Evolutionary conservation across 805 yeast species (phyloP), one percentile per base, ranked within the genome.

Genomic region (Pichia insulana): DNA sequence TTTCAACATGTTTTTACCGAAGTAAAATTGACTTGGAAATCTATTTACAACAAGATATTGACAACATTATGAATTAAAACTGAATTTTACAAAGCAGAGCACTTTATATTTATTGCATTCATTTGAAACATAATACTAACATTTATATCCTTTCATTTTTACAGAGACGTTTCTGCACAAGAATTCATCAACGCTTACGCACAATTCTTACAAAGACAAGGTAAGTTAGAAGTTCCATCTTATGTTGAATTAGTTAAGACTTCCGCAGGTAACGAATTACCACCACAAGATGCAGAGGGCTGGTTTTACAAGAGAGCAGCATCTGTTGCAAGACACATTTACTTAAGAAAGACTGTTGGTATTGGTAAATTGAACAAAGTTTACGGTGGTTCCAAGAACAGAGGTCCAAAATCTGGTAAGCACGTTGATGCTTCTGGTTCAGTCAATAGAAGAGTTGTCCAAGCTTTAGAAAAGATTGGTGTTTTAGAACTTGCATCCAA

Each of bases 251-350:
- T 90, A 63, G 98, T 92, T 77, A 92, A 92, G 88, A 92, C 98
- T 71, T 84, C 96, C 57, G 83, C 95, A 59, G 95, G 96, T 76
- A 89, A 90, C 69, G 98, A 92, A 71, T 84, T 92, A 71, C 98
- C 98, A 71, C 98, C 98, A 71, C 97, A 90, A 78, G 97, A 92
- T 70, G 74, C 97, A 63, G 97, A 88, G 76, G 88, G 90, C 68
- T 92, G 98, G 98, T 90, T 87, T 85, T 90, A 90, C 96, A 86
- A 85, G 86, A 85, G 98, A 76, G 95, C 98, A 64, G 98, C 98
- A 66, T 90, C 98, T 50, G 88, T 89, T 71, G 98, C 98, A 68
- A 92, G 98, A 80, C 98, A 92, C 89, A 82, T 92, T 74, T 92
- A 92, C 95, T 80, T 92, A 76, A 88, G 96, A 85, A 92, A 92